phyloP scores from a whole-genome alignment of 768 basidiomycete genomes.

The Mycena floridula region DNA sequence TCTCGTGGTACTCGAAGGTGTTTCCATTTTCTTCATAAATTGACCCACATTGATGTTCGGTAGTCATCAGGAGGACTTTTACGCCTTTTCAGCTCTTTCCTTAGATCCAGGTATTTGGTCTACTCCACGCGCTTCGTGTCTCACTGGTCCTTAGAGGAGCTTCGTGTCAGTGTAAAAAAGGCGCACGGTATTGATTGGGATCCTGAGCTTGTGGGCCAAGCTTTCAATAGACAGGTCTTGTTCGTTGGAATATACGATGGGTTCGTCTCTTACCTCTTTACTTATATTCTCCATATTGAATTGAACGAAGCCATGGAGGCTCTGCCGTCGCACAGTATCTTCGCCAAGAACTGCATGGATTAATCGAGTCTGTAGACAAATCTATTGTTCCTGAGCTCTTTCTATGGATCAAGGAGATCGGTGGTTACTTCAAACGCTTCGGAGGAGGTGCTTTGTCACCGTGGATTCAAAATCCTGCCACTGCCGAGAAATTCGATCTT shows the following conservation, averaged over 20 bases:
- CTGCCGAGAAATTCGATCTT: conserved; percentile 49
- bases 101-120: conserved; percentile 39
- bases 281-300: conserved; percentile 5
- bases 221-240: conserved; percentile 67
- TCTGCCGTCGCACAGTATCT: conserved; percentile 85
- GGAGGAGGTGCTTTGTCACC: conserved; percentile 71
- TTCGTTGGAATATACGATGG: conserved; percentile 93
- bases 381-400: conserved; percentile 68
- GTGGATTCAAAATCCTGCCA: conserved; percentile 43
- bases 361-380: conserved; percentile 77
- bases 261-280: conserved; percentile 31
- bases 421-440: conserved; percentile 91
- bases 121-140: background rate
- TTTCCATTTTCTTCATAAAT: conserved; percentile 2
- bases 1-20: conserved; percentile 75
- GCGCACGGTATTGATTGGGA: conserved; percentile 68
- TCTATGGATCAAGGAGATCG: conserved; percentile 69
- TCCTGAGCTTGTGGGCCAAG: conserved; percentile 43
- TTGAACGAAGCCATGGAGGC: conserved; percentile 73
- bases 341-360: conserved; percentile 76
- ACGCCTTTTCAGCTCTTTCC: conserved; percentile 69
- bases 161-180: conserved; percentile 58
- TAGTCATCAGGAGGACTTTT: conserved; percentile 90
- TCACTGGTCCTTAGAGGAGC: conserved; percentile 38
- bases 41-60: conserved; percentile 9